Evolutionary conservation across 129 eudicot genomes (phyloP).

Genomic region (Tanacetum coccineum): DNA sequence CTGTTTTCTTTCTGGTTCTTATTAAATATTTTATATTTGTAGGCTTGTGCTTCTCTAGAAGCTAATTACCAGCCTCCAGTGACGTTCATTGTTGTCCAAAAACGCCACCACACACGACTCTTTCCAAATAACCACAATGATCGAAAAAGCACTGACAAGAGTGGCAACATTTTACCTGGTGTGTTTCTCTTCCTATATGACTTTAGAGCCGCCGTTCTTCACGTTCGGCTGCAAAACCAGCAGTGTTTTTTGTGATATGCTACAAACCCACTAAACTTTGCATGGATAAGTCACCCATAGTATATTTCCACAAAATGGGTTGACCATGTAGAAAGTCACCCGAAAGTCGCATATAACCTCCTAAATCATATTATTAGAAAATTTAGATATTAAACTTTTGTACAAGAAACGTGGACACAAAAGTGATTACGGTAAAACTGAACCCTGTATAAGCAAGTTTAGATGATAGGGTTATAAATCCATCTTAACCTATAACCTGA

Average conservation of each 20-base stretch:
- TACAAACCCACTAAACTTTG: background rate
- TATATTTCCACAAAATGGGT: no score
- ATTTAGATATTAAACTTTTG: no score
- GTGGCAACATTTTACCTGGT: conserved; percentile 96
- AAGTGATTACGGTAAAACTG: no score
- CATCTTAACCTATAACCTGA: no score
- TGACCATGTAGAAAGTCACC: no score
- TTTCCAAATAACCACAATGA: conserved; percentile 76
- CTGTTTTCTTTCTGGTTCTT: conserved; percentile 9
- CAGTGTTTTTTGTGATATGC: background rate
- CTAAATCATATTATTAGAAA: no score
- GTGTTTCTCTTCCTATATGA: background rate
- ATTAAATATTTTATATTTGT: conserved; percentile 13
- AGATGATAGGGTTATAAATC: no score
- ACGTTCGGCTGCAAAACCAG: background rate
- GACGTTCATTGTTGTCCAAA: conserved; percentile 90
- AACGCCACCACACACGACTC: conserved; percentile 90
- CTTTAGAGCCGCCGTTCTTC: background rate
- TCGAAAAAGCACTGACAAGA: conserved; percentile 58
- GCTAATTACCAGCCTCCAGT: conserved; percentile 86
- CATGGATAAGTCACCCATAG: background rate
- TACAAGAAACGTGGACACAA: no score
- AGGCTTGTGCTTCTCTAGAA: conserved; percentile 96
- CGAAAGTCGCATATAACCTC: no score
- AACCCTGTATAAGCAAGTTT: no score